Evolutionary conservation across 768 basidiomycete genomes (phyloP), one percentile per base, ranked within the genome.

Genomic region (Pisolithus tinctorius): DNA sequence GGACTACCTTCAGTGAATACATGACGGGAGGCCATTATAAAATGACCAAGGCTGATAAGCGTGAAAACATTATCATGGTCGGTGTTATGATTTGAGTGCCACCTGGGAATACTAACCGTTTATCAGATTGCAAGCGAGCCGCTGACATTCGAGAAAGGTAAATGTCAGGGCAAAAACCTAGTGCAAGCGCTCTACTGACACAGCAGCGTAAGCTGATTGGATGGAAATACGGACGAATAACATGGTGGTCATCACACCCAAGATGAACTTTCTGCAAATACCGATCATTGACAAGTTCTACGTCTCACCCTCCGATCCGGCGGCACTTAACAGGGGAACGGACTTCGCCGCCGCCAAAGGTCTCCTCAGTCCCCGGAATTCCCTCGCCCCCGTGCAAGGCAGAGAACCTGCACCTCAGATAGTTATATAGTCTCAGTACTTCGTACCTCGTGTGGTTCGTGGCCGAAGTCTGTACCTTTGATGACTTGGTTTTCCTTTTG

Each of bases 141-240:
- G 0, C 70, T 99, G 42, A 99, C 96, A 0, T 99, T 98, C 60
- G 95, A 99, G 71, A 79, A 93, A 77, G 88, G 88, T 88, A 48
- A 17, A 67, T 55, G 25, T 27, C 23, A 34, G 23, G 27, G 23
- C 11, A 16, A 17, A 11, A 16, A 3, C 31, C 45, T 27, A 47
- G 30, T 36, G 46, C 17, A 10, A 46, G 31, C 27, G 36, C n/a
- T n/a, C 16, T 27, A 45, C 41, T 53, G 37, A 43, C 40, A 34
- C 14, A 8, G 6, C 23, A 26, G 31, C 38, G 16, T 45, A 30
- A 67, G 91, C 92, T 47, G 96, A 99, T 66, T 99, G 96, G 96
- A 94, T 97, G 86, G 96, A 97, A 68, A 94, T 99, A 61, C 88
- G 87, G 65, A 95, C 92, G 11, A 97, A 99, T 67, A 84, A 90